Evolutionary conservation across 139 green algal genomes (phyloP).

Genomic region (Parachlorella kessleri): DNA sequence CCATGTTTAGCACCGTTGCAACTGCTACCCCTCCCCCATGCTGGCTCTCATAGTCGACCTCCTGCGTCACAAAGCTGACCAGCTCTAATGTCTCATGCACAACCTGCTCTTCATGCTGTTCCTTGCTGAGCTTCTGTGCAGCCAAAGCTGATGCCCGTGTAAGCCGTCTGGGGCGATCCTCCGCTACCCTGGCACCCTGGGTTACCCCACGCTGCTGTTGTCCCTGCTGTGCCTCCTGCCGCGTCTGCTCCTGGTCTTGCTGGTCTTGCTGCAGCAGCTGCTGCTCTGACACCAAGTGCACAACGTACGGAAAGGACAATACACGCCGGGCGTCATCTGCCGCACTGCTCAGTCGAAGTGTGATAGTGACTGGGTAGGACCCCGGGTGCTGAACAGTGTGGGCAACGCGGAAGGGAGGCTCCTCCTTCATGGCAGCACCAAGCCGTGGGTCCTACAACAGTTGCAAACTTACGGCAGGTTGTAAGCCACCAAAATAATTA

Average conservation of each 20-base stretch:
- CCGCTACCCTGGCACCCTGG: not conserved
- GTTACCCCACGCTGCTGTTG: not conserved
- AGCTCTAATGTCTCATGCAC: not conserved
- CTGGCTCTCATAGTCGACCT: constrained; percentile 11
- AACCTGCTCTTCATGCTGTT: too few species aligned
- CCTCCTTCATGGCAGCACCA: not conserved
- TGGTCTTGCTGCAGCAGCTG: not conserved
- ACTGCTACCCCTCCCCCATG: too few species aligned
- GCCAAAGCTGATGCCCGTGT: not conserved
- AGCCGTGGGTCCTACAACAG: constrained; percentile 7
- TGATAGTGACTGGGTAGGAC: not conserved
- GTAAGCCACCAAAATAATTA: not conserved
- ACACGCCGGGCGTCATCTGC: not conserved
- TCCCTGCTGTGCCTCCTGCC: not conserved
- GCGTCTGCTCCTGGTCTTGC: too few species aligned
- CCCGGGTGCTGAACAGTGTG: not conserved
- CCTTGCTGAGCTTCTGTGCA: too few species aligned
- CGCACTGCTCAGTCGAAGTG: not conserved
- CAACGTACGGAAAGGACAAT: not conserved
- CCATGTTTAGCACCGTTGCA: too few species aligned
- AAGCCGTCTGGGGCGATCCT: not conserved
- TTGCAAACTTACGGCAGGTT: not conserved
- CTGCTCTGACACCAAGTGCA: not conserved
- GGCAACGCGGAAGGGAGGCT: constrained; percentile 1
- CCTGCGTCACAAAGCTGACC: constrained; percentile 23